Conservation (phyloP, 305 asterid genomes). For the Petunia hybrid region DNA sequence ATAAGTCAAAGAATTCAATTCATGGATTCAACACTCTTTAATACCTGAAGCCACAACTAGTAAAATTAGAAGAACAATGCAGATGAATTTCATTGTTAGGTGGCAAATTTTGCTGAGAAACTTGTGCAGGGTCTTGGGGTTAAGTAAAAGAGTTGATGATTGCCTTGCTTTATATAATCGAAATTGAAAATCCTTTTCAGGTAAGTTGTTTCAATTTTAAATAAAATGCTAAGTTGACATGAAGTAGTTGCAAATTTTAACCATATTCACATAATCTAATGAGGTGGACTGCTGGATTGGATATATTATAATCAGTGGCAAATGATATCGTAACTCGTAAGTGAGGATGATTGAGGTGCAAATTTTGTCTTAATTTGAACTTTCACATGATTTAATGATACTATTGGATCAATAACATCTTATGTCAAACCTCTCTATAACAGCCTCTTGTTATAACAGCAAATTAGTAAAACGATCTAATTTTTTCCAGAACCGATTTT, state of each 20-base stretch:
- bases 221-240: neutral
- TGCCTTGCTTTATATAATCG: neutral
- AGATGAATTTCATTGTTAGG: neutral
- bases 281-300: neutral
- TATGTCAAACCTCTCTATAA: no score
- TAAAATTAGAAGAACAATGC: neutral
- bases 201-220: neutral
- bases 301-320: neutral
- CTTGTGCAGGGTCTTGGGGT: neutral
- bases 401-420: no score
- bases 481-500: no score
- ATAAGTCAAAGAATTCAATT: no score
- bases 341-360: no score
- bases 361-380: no score
- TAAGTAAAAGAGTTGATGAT: neutral
- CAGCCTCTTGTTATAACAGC: no score
- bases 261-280: neutral
- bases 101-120: neutral
- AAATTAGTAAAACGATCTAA: no score
- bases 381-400: no score
- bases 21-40: no score
- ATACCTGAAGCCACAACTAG: constrained; percentile 1
- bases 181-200: neutral
- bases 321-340: no score
- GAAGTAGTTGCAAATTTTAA: neutral